Base-by-base conservation (phyloP, 129 eudicot species). In the Flaveria trinervia region DNA sequence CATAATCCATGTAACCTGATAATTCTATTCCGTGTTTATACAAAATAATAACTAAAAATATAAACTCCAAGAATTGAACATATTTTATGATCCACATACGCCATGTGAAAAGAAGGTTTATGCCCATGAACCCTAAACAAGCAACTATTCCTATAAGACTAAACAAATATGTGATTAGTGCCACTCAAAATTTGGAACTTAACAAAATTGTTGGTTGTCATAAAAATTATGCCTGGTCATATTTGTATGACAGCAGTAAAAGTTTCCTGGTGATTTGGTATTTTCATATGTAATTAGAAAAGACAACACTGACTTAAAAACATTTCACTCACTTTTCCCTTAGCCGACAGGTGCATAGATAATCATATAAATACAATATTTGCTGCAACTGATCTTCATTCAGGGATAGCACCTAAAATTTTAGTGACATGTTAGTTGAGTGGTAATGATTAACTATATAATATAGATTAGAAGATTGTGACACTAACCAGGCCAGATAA, bases 351-450 rank as follows among this genome's bases (percentile, higher is more conserved):
- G 79, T 73, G 60, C 88, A 77, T 52, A 93, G 70, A 82, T 88
- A 88, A 81, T 93, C 98, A 65, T 76, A 80, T 49, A 93, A 83
- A 70, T 79, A 77, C 87, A 93, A 77, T 55, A 93, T 87, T 61
- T 87, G 89, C 80, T 84, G 91, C 82, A 90, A 80, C 81, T 93
- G 96, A 83, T 79, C 85, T 74, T 92, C 96, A 79, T 90, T 80
- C 81, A 93, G 54, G 72, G 89, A 90, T 78, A 84, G 70, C 61
- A 72, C 95, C 98, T 93, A 65, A 65, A 44, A 67, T 17, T 54
- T 60, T 44, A 57, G 86, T 44, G 54, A 23, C 48, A 39, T 28
- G 45, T 65, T 55, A 79, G 73, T 51, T 7, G 26, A 68, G 48
- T 49, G 25, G 28, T 62, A 70, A 54, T 20, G 6, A 55, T 48